Base-by-base conservation (phyloP, 305 asterid species). In the Fraxinus latifolia region DNA sequence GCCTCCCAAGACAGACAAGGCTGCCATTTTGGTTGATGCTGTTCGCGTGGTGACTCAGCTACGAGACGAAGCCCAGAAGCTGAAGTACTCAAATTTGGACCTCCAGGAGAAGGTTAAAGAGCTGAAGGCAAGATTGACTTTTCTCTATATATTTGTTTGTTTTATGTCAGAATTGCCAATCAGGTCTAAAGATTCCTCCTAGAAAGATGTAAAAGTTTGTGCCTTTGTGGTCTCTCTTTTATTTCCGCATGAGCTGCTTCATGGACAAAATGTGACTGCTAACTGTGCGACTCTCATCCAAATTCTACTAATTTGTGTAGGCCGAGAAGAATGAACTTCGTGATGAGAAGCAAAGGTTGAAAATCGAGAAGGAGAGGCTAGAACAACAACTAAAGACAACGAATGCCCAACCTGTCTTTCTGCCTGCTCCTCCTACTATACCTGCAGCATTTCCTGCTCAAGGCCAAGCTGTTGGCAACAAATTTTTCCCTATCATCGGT, bases 311-410 rank as follows among this genome's bases (percentile, higher is more conserved):
- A 60, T 31, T 17, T 80, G 75, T 83, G 77, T 81, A 95, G 99
- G 84, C 89, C 37, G 98, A 95, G 90, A 94, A 95, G 87, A 95
- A 89, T 31, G 99, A 95, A 88, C 97, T 95, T 76, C 95, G 99
- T 29, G 99, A 95, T 84, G 99, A 95, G 87, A 95, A 95, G 85
- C 99, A 94, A 85, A 90, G 96, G 93, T 87, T 95, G 17, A 95
- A 94, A 91, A 85, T 76, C 60, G 99, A 95, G 91, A 93, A 95
- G 92, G 97, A 95, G 87, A 95, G 91, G 89, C 90, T 95, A 80
- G 99, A 94, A 87, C 94, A 92, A 85, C 97, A 94, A 89, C 89
- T 94, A 23, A 94, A 91, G 91, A 89, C 90, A 9, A 88, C 86
- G 88, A 89, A 65, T 84, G 86, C 89, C 27, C 97, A 86, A 77